Evolutionary conservation across 345 rosid genomes (phyloP), one percentile per base, ranked within the genome.

Genomic region (Citrus cavaleriei): DNA sequence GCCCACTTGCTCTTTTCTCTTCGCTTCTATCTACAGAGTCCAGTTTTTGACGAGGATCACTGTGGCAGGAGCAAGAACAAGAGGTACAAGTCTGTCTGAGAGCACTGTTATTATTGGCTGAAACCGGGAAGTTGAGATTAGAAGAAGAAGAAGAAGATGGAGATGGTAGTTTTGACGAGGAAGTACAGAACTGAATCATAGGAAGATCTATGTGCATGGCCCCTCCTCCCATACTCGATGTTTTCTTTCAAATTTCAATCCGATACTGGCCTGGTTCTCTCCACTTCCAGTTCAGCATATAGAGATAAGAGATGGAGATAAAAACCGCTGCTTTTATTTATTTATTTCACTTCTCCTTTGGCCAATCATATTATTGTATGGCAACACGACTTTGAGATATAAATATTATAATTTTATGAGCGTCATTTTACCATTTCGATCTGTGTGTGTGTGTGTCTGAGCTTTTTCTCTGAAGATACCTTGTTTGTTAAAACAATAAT

Each of bases 211-310:
- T 25, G 70, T 25, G 30, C 77, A 78, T 61, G 61, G 86, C 40
- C 76, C 79, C 87, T 82, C 83, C 84, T 70, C 80, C 85, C 86
- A 80, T 82, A 38, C 38, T 19, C 10, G 40, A 30, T 49, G 7
- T 27, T 46, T 25, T 70, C 6, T 30, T 8, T 64, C 66, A 64
- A 32, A 61, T 10, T 74, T 13, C 28, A 28, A 46, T 46, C 51
- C 51, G 4, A 46, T 13, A 46, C 51, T 46, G 51, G 14, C 13
- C 40, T 38, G 34, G 10, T 32, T 25, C 12, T 3, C 42, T 46
- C 40, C 22, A 25, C 21, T 49, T 28, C 25, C 30, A 1, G 60
- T 55, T 35, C 38, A 65, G 8, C 30, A 16, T 35, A 1, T 0
- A 30, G 13, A 30, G 60, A 62, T 62, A 63, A 75, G 78, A 35